A percentile compares a stretch with the other conserved stretches of the same genome.
Conservation (phyloP, 805 yeast genomes). For the Metschnikowia lochheadii region DNA sequence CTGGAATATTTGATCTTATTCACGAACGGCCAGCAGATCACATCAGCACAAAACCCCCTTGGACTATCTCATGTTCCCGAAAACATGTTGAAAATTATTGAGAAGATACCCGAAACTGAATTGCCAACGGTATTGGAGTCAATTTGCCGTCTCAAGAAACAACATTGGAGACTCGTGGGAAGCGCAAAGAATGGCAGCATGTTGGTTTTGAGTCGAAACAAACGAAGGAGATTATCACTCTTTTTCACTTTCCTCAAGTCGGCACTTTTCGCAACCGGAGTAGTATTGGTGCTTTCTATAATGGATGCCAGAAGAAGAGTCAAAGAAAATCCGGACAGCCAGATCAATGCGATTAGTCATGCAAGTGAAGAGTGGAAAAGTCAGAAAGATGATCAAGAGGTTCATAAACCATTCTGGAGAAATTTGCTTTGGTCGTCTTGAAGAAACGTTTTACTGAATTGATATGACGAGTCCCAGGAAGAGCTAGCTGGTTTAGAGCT, state of each 20-base stretch:
- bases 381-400: background rate
- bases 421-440: constrained; percentile 4
- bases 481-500: background rate
- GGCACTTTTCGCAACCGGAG: constrained; percentile 26
- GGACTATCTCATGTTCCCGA: constrained; percentile 33
- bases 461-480: background rate
- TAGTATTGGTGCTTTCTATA: constrained; percentile 14
- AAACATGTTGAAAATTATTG: constrained; percentile 40
- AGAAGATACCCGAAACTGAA: constrained; percentile 31
- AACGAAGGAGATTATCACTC: background rate
- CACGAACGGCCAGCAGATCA: constrained; percentile 32
- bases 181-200: constrained; percentile 29
- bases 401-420: background rate
- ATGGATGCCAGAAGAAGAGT: background rate
- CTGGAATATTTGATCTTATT: constrained; percentile 30
- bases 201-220: constrained; percentile 14
- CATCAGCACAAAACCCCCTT: constrained; percentile 36
- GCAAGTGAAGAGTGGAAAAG: background rate
- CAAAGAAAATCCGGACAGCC: background rate
- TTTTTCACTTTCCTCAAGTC: constrained; percentile 16
- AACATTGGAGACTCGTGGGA: constrained; percentile 55
- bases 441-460: background rate
- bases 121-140: constrained; percentile 30
- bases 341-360: background rate
- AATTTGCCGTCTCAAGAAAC: constrained; percentile 41